Percentiles rank a stretch among this genome's conserved stretches.
These are phyloP conservation scores for Rhodotorula glutinis DNA, from an alignment of 1,284 basidiomycete species.

Conservation along the genomic window DNA sequence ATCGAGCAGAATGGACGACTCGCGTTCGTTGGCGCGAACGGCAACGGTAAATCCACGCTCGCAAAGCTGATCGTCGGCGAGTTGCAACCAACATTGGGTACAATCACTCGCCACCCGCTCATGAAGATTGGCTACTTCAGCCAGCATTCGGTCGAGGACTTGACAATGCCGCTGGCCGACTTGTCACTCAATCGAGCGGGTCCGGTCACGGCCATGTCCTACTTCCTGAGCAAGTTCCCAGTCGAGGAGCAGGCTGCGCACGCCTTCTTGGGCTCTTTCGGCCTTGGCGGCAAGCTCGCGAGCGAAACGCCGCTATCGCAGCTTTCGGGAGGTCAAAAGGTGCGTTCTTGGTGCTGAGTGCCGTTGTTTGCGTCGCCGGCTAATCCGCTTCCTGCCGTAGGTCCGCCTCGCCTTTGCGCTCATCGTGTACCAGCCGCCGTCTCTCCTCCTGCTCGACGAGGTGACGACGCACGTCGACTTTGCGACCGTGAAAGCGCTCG, in stretches of 20 bases:
- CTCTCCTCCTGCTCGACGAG: conserved; percentile 63
- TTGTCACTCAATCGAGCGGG: background rate
- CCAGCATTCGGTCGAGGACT: conserved; percentile 50
- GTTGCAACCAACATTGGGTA: conserved; percentile 57
- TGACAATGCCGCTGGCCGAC: conserved; percentile 44
- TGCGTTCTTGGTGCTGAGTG: conserved; percentile 7
- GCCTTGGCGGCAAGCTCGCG: conserved; percentile 55
- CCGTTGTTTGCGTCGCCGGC: background rate
- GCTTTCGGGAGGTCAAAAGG: conserved; percentile 63
- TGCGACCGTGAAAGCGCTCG: conserved; percentile 62
- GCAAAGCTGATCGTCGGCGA: conserved; percentile 56
- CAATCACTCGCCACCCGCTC: conserved; percentile 59
- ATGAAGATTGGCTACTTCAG: conserved; percentile 57
- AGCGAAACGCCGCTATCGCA: conserved; percentile 53
- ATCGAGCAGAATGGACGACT: conserved; percentile 59
- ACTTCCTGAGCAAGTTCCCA: conserved; percentile 47
- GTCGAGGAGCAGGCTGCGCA: conserved; percentile 54
- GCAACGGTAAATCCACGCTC: conserved; percentile 60
- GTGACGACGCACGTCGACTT: conserved; percentile 69
- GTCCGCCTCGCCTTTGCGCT: conserved; percentile 56
- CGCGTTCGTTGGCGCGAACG: conserved; percentile 60
- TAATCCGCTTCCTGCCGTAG: conserved; percentile 11
- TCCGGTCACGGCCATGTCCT: conserved; percentile 50
- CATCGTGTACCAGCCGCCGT: conserved; percentile 54
- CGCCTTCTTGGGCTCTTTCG: conserved; percentile 55